Base-by-base conservation (phyloP, 73 alveolate genomes). In the Paramecium primaurelia region DNA sequence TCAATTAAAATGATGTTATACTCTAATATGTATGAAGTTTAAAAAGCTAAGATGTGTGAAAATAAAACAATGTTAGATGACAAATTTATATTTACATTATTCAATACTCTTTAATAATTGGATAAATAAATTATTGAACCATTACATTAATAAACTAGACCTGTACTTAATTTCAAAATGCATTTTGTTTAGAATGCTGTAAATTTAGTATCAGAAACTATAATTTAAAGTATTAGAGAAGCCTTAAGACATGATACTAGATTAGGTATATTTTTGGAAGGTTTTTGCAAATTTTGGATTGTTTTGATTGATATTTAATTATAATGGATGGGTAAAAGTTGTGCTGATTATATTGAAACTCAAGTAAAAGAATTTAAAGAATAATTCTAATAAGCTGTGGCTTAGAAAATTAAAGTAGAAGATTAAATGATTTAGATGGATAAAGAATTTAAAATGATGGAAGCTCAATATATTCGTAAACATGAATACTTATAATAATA, bases 281-380 rank as follows among this genome's bases (percentile, higher is more conserved):
- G 60, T 3, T 75, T 75, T 8, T 75, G 69, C 8, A 75, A 75
- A 42, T 75, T 75, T n/a, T 75, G 88, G 88, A 42, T 75, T 0
- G 60, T 75, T 6, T 25, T 75, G 18, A 75, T 75, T 6, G 88
- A 75, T 38, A 38, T 75, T 8, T 26, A 36, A 36, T 38, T 75
- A 7, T 22, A 75, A 42, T 75, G 88, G 88, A 75, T 75, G 88
- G 88, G 60, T 7, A 75, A 75, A 10, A 38, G 68, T 42, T 38
- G 88, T 75, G 60, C 68, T 18, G 88, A 75, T 42, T 75, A 75
- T n/a, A 42, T 75, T 25, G 88, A 75, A 8, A 14, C 60, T 8
- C n/a, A 75, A 36, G 88, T 75, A 3, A 38, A 36, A n/a, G 58
- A 75, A 16, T 75, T 75, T 11, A 75, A 75, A n/a, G 37, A 75